Evolutionary conservation across 2,329 filamentous ascomycete genomes (phyloP), one percentile per base, ranked within the genome.

Genomic region (Elsinoe batatas): DNA sequence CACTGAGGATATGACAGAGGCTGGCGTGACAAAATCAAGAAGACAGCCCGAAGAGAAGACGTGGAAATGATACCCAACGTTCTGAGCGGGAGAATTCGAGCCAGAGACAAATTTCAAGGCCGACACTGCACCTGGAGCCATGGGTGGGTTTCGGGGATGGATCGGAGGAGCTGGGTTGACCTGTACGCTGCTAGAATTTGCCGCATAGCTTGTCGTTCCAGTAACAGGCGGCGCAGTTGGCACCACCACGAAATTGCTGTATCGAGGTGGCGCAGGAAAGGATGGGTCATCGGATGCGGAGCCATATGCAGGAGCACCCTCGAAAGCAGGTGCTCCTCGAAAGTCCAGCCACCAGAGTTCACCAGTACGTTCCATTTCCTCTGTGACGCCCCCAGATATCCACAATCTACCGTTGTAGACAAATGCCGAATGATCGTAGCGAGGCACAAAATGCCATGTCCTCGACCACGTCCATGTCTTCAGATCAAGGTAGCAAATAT

Each of bases 401-500:
- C 91, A 98, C 33, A 98, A 84, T 42, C 89, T 83, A 60, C 93
- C 91, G 56, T 86, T 84, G 79, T 91, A 96, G 58, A 98, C 85
- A 78, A 91, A 96, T 53, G 88, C 90, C 13, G 89, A 90, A 68
- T 98, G 93, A 64, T 98, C 93, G 67, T 95, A 98, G 37, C 93
- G 83, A 49, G 88, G 85, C 22, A 96, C 91, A 67, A 98, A 98
- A 59, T 85, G 87, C 93, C 93, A 98, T 38, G 89, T 85, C 57
- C 89, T 84, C 56, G 91, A 97, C 93, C 93, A 98, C 0, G 91
- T 95, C 78, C 89, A 96, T 1, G 93, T 97, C 74, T 95, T 96
- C 46, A 98, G 76, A 67, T 98, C 93, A 49, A 98, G 80, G 66
- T 95, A 98, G 74, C 90, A 95, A 51, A 98, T 89, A 67, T 98